These are phyloP conservation scores for Endotrypanum monterogeii DNA, from an alignment of 208 protist species.

Conservation along the genomic window DNA sequence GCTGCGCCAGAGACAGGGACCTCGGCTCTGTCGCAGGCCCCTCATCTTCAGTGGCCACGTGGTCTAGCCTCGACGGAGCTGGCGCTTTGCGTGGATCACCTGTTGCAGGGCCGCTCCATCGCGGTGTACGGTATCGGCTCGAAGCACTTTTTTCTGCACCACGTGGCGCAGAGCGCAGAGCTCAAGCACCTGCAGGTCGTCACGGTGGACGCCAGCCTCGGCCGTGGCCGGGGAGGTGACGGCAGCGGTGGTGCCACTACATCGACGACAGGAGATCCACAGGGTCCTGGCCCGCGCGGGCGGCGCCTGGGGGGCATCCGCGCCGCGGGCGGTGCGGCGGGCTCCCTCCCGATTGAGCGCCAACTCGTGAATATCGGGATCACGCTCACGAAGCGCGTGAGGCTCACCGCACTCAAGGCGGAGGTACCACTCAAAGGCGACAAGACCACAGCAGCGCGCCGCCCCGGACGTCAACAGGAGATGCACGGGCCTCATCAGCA, in stretches of 20 bases:
- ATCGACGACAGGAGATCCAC: not conserved
- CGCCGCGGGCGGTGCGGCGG: not conserved
- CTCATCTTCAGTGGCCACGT: slow-evolving; percentile 47
- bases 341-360: not conserved
- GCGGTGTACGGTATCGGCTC: slow-evolving; percentile 80
- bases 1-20: not conserved
- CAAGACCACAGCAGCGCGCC: not conserved
- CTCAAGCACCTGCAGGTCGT: slow-evolving; percentile 38
- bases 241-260: not conserved
- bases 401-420: not conserved
- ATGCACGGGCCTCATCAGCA: not conserved
- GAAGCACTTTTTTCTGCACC: slow-evolving; percentile 79
- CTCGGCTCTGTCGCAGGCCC: not conserved
- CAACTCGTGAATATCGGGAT: slow-evolving; percentile 2
- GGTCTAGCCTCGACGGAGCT: slow-evolving; percentile 61
- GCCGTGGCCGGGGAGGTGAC: not conserved
- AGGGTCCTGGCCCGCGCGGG: not conserved
- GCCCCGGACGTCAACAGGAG: not conserved
- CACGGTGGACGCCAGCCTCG: slow-evolving; percentile 52
- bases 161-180: slow-evolving; percentile 61
- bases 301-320: not conserved
- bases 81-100: slow-evolving; percentile 65
- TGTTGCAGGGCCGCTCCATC: slow-evolving; percentile 74
- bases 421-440: not conserved
- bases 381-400: not conserved